Percentiles rank a stretch among this genome's conserved stretches.
Evolutionary conservation across 371 early-diverging fungal species (phyloP).

Genomic region (Dinochytrium kinnereticum): DNA sequence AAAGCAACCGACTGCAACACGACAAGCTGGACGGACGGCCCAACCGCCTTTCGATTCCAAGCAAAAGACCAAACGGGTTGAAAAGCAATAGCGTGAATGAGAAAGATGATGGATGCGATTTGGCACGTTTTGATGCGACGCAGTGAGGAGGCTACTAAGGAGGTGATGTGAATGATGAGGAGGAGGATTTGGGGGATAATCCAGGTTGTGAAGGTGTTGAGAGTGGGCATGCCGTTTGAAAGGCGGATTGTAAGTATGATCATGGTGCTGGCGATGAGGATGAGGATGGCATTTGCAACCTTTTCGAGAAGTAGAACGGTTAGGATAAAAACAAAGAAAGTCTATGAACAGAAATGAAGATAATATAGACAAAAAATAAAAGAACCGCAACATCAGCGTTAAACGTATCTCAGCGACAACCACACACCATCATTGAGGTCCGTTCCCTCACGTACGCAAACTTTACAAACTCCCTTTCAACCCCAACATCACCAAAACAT

Average conservation of each 20-base stretch:
- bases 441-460: conserved; percentile 15
- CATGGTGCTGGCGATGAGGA: conserved; percentile 15
- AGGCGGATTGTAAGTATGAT: background rate
- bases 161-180: background rate
- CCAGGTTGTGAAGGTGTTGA: conserved; percentile 5
- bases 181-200: conserved; percentile 17
- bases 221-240: background rate
- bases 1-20: conserved; percentile 30
- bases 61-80: conserved; percentile 21
- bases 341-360: too few relatives aligned
- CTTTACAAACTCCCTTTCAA: conserved; percentile 23
- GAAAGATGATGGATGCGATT: background rate
- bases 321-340: too few relatives aligned
- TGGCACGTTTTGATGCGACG: background rate
- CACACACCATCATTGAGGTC: conserved; percentile 13
- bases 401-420: too few relatives aligned
- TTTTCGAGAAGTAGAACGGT: background rate
- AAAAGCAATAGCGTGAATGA: background rate
- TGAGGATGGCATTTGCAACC: conserved; percentile 17
- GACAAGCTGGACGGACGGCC: conserved; percentile 25
- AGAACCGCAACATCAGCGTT: too few relatives aligned
- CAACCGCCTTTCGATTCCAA: conserved; percentile 3
- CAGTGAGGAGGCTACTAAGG: background rate
- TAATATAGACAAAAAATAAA: too few relatives aligned
- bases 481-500: background rate